Evolutionary conservation across 352 stramenopile species (phyloP), one percentile per base, ranked within the genome.

Genomic region (Globisporangium cylindrosporum): DNA sequence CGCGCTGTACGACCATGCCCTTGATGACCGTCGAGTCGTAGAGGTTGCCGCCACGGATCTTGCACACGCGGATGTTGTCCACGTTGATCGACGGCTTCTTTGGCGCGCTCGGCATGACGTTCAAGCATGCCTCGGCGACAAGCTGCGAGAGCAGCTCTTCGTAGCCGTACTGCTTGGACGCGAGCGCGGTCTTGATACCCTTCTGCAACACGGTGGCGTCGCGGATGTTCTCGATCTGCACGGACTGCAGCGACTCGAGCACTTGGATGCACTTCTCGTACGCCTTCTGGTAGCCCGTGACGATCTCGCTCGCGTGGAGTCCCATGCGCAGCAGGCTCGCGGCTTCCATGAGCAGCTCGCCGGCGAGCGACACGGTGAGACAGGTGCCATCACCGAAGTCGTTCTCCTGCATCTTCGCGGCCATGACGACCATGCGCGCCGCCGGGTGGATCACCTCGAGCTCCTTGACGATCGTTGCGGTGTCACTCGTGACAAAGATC

Each of bases 401-500:
- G 71, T 97, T 96, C 79, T 99, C 95, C 91, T 99, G 98, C 93
- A 98, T 98, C 84, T 99, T 92, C 55, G 94, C 93, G 20, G 98
- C 97, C 84, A 99, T 91, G 36, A 98, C 92, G 48, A 99, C 86
- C 91, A 99, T 98, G 68, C 98, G 98, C 20, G 98, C 98, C 9
- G 98, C 98, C 27, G 98, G 98, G 83, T 99, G 98, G 73, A 99
- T 86, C 48, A 99, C 97, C 73, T 99, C 95, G 36, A 98, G 82
- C 81, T 99, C 98, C 61, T 97, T 97, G n/a, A 99, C 88, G 75
- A 99, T 99, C 15, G 97, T 99, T n/a, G 97, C 97, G 49, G 97
- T 99, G 85, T 99, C 98, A 66, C 82, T 97, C 15, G 98, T 99
- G 27, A 99, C 98, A 73, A 99, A 99, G 70, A 99, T 99, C 82